These are phyloP conservation scores for Sporothrix dimorphospora DNA, from an alignment of 2,329 filamentous ascomycete genomes.

Conservation along the genomic window DNA sequence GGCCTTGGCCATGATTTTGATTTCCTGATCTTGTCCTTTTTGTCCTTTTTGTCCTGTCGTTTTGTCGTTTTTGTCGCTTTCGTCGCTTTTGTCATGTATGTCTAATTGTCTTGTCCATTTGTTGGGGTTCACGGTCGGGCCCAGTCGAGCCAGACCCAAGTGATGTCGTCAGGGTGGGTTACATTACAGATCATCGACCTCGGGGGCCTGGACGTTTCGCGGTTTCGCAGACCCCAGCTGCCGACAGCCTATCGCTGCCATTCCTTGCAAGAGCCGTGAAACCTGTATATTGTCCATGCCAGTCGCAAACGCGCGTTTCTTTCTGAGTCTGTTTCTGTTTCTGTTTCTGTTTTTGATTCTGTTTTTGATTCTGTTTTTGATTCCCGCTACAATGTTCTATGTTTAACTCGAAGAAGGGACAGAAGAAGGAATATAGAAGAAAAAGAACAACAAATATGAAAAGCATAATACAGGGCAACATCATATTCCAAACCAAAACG, in stretches of 20 bases:
- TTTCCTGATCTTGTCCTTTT: too few relatives aligned
- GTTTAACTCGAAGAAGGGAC: background rate
- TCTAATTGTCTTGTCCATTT: background rate
- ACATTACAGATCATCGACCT: slow-evolving; percentile 20
- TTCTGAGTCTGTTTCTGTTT: background rate
- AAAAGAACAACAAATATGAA: background rate
- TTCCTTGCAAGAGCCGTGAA: slow-evolving; percentile 17
- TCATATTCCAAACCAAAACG: slow-evolving; percentile 10
- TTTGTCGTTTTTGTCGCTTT: too few relatives aligned
- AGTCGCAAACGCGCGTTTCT: slow-evolving; percentile 8
- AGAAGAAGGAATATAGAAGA: background rate
- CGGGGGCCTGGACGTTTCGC: too few relatives aligned
- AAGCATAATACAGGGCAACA: background rate
- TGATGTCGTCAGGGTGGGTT: slow-evolving; percentile 2
- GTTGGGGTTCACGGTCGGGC: background rate
- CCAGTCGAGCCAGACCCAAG: background rate
- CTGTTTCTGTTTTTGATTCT: background rate
- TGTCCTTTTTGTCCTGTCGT: too few relatives aligned
- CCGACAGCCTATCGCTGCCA: slow-evolving; percentile 18
- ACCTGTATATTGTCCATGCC: slow-evolving; percentile 17
- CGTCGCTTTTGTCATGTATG: background rate
- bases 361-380: background rate
- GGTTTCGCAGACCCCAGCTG: background rate
- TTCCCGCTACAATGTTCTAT: background rate
- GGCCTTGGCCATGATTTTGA: slow-evolving; percentile 15